Evolutionary conservation across 1,139 yeast genomes (phyloP), one percentile per base, ranked within the genome.

Genomic region (Hemisphaericaspora xylofermentans): DNA sequence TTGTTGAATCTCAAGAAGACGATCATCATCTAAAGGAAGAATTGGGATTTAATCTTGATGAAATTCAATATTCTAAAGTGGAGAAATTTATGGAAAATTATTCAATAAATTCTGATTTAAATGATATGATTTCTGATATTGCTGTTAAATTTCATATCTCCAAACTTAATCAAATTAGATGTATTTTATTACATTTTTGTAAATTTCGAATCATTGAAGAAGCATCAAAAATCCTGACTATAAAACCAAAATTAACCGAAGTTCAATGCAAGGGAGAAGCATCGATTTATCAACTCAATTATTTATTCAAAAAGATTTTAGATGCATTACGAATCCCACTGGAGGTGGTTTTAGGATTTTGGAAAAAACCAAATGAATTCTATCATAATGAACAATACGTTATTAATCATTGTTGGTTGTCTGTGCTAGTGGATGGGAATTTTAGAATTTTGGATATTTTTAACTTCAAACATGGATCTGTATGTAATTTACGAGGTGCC

Each of bases 381-480:
- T 71, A 73, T 49, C 77, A 71, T 48, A 65, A 68, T 44, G 80
- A 80, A 61, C 63, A 63, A 44, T 78, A 82, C 41, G 78, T 80
- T 28, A 69, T 82, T 33, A 88, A 89, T 55, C 98, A 93, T 61
- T 81, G 88, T 45, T 93, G 98, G 98, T 73, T 89, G 42, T 80
- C 95, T 1, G 81, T 89, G 1, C 60, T 84, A 19, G 65, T 89
- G 14, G 84, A 87, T 45, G 82, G 82, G 16, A 88, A 84, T 53
- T 89, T 93, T 78, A 70, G 91, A 45, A 74, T 93, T 49, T 64
- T 91, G 47, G 98, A 93, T 48, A 54, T 68, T 35, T 55, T 58
- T 43, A 64, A 65, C 36, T 72, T 69, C 53, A 63, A 66, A 44
- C 58, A 60, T 43, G 68, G 68, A 1, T 49, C 60, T 8, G 54